These are phyloP conservation scores for Penicillium fimorum DNA, from an alignment of 495 filamentous ascomycete genomes.

Conservation along the genomic window DNA sequence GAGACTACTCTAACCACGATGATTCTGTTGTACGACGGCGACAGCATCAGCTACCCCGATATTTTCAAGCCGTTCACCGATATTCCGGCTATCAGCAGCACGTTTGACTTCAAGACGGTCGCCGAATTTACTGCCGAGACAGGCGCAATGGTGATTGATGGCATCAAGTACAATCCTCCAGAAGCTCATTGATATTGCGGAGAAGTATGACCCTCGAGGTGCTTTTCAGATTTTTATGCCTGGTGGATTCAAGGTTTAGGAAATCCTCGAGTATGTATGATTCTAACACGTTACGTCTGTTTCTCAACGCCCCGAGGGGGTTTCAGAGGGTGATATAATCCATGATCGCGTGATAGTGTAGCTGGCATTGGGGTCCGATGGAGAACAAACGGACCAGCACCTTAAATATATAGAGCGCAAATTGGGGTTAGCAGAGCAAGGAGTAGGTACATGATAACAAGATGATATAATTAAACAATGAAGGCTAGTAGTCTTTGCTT, in stretches of 20 bases:
- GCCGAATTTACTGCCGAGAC: conserved; percentile 31
- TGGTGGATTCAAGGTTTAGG: conserved; percentile 16
- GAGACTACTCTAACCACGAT: conserved; percentile 30
- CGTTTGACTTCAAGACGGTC: conserved; percentile 36
- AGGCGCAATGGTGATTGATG: conserved; percentile 25
- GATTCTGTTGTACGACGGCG: conserved; percentile 41
- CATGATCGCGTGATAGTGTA: background rate
- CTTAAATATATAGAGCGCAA: background rate
- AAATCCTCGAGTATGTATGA: too few relatives aligned
- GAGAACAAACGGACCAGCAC: background rate
- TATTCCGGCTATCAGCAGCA: conserved; percentile 34
- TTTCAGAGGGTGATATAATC: background rate
- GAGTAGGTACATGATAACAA: background rate
- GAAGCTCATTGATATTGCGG: conserved; percentile 35
- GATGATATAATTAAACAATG: background rate
- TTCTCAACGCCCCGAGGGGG: background rate
- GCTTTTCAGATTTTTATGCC: conserved; percentile 51
- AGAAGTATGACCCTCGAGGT: conserved; percentile 50
- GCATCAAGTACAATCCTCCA: conserved; percentile 31
- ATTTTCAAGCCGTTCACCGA: conserved; percentile 40
- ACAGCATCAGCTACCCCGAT: conserved; percentile 28
- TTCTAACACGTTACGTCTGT: background rate
- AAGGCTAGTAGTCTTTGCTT: conserved; percentile 20
- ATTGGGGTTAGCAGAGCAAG: background rate
- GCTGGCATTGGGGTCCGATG: background rate